Conservation (phyloP, 257 asterid genomes). For the Cinchona pubescens region DNA sequence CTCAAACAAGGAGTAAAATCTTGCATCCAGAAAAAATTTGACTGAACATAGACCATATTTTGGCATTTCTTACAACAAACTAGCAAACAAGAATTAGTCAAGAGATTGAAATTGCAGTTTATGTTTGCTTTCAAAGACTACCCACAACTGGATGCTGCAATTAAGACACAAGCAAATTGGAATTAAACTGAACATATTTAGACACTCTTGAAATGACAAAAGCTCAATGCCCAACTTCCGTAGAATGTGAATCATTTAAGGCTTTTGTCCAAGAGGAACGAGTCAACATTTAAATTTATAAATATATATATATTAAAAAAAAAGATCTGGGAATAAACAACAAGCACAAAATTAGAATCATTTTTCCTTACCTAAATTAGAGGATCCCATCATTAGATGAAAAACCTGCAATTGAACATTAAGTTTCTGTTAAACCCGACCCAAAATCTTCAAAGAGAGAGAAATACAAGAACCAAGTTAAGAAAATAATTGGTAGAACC, state of each 20-base stretch:
- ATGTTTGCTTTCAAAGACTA: not conserved
- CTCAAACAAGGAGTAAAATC: not conserved
- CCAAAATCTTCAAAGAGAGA: constrained; percentile 5
- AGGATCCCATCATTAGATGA: constrained; percentile 86
- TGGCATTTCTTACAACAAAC: not conserved
- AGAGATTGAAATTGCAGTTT: not conserved
- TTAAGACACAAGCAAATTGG: not conserved
- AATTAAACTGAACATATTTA: not conserved
- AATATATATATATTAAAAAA: too few relatives aligned
- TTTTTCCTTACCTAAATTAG: constrained; percentile 70
- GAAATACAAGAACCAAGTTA: not conserved
- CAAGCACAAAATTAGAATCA: not conserved
- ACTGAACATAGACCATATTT: not conserved
- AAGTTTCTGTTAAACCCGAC: constrained; percentile 18
- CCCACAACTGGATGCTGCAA: not conserved
- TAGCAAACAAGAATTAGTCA: not conserved
- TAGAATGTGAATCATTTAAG: not conserved
- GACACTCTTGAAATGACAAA: not conserved
- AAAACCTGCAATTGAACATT: constrained; percentile 68
- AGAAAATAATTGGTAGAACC: not conserved
- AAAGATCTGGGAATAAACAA: too few relatives aligned
- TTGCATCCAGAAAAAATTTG: not conserved
- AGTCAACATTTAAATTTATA: not conserved
- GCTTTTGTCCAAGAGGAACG: not conserved
- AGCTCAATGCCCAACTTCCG: not conserved